Evolutionary conservation across 2,329 filamentous ascomycete genomes (phyloP).

Genomic region (Fusarium sacchari): DNA sequence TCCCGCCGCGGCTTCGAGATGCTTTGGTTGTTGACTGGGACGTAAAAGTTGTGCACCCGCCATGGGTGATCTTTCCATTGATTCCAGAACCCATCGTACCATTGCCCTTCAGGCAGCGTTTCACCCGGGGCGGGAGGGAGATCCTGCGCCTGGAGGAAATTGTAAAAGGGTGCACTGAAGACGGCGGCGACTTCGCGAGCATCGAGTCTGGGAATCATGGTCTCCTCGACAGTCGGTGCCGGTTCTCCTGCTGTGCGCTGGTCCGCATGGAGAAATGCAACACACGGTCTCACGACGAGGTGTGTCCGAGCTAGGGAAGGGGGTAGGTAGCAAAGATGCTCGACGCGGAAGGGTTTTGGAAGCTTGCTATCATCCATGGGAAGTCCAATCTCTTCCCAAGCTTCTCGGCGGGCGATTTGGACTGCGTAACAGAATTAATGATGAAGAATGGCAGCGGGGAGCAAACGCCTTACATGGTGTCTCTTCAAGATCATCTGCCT

Average conservation of each 20-base stretch:
- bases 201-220: conserved; percentile 82
- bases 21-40: conserved; percentile 77
- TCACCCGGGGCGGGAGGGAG: conserved; percentile 56
- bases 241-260: conserved; percentile 50
- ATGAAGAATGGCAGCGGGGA: background rate
- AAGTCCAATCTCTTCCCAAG: conserved; percentile 92
- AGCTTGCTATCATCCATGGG: conserved; percentile 75
- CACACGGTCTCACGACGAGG: conserved; percentile 78
- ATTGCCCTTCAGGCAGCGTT: conserved; percentile 65
- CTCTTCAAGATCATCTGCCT: conserved; percentile 67
- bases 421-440: conserved; percentile 56
- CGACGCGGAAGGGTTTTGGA: conserved; percentile 81
- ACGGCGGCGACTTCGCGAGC: conserved; percentile 93
- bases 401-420: conserved; percentile 88
- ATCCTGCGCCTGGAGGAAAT: conserved; percentile 75
- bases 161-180: conserved; percentile 88
- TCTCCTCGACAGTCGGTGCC: conserved; percentile 68
- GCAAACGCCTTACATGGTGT: conserved; percentile 63
- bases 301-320: conserved; percentile 78
- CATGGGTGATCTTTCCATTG: conserved; percentile 82
- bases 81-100: conserved; percentile 88
- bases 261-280: conserved; percentile 78
- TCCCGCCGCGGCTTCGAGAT: conserved; percentile 68
- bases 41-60: conserved; percentile 91
- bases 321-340: conserved; percentile 87